Evolutionary conservation across 1,284 basidiomycete species (phyloP), one percentile per base, ranked within the genome.

Genomic region (Trichosporon coremiiforme): DNA sequence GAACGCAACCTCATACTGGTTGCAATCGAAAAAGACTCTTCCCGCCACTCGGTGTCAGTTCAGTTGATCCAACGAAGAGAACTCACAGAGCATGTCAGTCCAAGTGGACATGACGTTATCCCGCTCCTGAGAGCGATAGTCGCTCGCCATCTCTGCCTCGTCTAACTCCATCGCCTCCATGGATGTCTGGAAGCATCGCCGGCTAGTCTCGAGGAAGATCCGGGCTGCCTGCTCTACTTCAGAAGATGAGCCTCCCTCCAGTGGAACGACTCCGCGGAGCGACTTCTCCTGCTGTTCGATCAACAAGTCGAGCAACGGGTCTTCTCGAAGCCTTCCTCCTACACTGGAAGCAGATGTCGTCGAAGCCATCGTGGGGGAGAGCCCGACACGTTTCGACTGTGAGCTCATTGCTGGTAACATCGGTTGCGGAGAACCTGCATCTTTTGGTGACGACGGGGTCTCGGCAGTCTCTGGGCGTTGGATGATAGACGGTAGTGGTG

Each of bases 211-310:
- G 6, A 60, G 57, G 15, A 60, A 60, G 13, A n/a, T 4, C 4
- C 17, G 57, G 6, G 57, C 57, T 6, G 57, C 57, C 8, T 60
- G 20, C 13, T 60, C 57, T 1, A 60, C 57, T 8, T 60, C 57
- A 4, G 5, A 6, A 10, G 57, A 7, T 1, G 57, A 33, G 5
- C 15, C 57, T 17, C 17, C 31, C 17, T 31, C 29, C 2, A 60
- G 29, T n/a, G 31, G 31, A 7, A n/a, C 31, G 2, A 60, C 29
- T 9, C 17, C 57, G 1, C 31, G 29, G 12, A 33, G 22, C 29
- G 57, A 10, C 57, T 33, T 60, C 57, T 60, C 31, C 31, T 60
- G 29, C 57, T 60, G 57, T 13, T 60, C 57, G 6, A 60, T 60
- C 31, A 60, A n/a, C 17, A 60, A 22, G 31, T 33, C 57, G 8